Evolutionary conservation across 2,329 filamentous ascomycete genomes (phyloP), one percentile per base, ranked within the genome.

Genomic region (Colletotrichum filicis): DNA sequence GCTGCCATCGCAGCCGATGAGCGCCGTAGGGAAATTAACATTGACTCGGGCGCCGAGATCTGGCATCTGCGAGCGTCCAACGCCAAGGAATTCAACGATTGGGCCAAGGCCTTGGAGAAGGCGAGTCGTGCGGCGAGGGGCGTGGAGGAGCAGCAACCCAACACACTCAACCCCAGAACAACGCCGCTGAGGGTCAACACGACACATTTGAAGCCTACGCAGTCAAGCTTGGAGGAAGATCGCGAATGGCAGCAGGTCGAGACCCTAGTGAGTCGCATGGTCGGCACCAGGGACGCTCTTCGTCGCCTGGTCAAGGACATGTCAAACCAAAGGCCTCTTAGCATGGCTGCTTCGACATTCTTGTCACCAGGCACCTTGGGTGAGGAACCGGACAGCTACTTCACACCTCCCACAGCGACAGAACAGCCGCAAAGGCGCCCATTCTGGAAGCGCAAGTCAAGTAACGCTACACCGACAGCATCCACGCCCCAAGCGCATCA

Each of bases 21-120:
- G 81, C 91, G 94, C 78, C 91, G 94, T 49, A 90, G 95, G 75
- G 96, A 98, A 82, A 98, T 99, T 66, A 97, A 93, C 55, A 97
- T 99, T 70, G 97, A 99, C 81, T 98, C 97, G 0, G 97, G 97
- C 1, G 95, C 97, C 2, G 97, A 99, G 82, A 92, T 99, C 30
- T 99, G 97, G 97, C 97, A 98, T 84, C 86, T 99, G 35, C 92
- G 92, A 78, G 95, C 97, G 3, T 90, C 89, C 62, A 97, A 94
- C 77, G 90, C 91, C 62, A 93, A 93, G 75, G 96, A 98, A 74
- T 99, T 98, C 80, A 88, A 90, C 59, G 92, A 93, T 22, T 99
- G 97, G 97, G 95, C 93, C 60, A 88, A 89, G 59, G 96, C 95
- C 0, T 85, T 99, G 63, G 95, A 98, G 82, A 92, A 90, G 75